Evolutionary conservation across 176 grass and related monocot species (phyloP), one percentile per base, ranked within the genome.

Genomic region (Eleusine indica): DNA sequence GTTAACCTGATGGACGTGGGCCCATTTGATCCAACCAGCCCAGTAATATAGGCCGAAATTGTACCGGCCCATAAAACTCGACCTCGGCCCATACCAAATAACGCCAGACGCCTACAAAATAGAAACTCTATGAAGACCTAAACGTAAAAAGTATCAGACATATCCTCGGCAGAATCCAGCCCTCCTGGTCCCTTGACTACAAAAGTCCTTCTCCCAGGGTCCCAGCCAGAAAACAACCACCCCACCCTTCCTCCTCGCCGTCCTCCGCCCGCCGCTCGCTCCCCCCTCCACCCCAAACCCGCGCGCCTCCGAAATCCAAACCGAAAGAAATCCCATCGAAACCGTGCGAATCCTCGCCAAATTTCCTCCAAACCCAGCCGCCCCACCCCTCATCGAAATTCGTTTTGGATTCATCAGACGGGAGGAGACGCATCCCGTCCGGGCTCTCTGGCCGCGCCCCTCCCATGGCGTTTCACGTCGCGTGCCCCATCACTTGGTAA

Each of bases 391-490:
- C 37, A 0, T 19, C 51, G 70, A 81, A 81, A 81, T 76, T 81
- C 62, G 63, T 51, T 66, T 66, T 41, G 80, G 82, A 76, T 67
- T 32, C 9, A 21, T 7, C 17, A 25, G 49, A 29, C 21, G 1
- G 21, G 48, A 51, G 12, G n/a, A 40, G 32, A 32, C 69, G 5
- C 69, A 18, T 17, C 49, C 41, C 70, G 60, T 51, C 80, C 49
- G 56, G 66, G 32, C 64, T 61, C 21, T 60, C 21, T 60, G 54
- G 41, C 38, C 52, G 22, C 74, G 57, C 30, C 46, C 60, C 66
- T 80, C 83, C 83, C 84, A 94, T 94, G 90, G 90, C 93, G 82
- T 94, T 94, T 90, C 93, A 94, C 83, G 82, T 94, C 87, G 93
- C 90, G 80, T 94, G 93, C 90, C 93, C 93, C 83, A 81, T 92